Conservation (phyloP, 176 grass and related monocot species). For the Otatea glauca region DNA sequence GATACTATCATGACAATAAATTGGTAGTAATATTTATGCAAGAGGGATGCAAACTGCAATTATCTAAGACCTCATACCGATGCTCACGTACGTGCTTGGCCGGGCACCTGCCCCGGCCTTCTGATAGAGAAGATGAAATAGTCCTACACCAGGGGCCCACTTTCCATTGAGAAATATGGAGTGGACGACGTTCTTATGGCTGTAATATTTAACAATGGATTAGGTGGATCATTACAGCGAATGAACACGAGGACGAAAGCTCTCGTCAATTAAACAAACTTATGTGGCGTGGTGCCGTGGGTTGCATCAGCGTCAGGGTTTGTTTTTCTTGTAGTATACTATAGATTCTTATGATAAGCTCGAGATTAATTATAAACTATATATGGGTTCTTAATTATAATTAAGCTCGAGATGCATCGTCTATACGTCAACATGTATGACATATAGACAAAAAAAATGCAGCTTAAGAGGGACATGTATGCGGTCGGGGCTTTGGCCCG, state of each 20-base stretch:
- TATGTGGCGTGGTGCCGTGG: slow-evolving; percentile 29
- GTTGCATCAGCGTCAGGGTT: background rate
- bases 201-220: background rate
- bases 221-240: slow-evolving; percentile 9
- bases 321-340: background rate
- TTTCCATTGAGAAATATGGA: background rate
- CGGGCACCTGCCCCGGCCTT: background rate
- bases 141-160: background rate
- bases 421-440: background rate
- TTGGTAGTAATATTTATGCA: background rate
- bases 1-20: background rate
- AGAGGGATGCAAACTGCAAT: slow-evolving; percentile 36
- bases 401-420: background rate
- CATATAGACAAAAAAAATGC: background rate
- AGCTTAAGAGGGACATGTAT: background rate
- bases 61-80: slow-evolving; percentile 2
- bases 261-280: background rate
- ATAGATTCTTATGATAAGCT: background rate
- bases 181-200: background rate
- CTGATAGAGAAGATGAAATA: background rate
- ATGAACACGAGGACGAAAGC: slow-evolving; percentile 18
- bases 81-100: background rate
- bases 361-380: background rate
- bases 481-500: too few relatives aligned
- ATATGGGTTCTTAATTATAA: background rate